These are phyloP conservation scores for Moricandia arvensis DNA, from an alignment of 345 rosid species.

Conservation along the genomic window DNA sequence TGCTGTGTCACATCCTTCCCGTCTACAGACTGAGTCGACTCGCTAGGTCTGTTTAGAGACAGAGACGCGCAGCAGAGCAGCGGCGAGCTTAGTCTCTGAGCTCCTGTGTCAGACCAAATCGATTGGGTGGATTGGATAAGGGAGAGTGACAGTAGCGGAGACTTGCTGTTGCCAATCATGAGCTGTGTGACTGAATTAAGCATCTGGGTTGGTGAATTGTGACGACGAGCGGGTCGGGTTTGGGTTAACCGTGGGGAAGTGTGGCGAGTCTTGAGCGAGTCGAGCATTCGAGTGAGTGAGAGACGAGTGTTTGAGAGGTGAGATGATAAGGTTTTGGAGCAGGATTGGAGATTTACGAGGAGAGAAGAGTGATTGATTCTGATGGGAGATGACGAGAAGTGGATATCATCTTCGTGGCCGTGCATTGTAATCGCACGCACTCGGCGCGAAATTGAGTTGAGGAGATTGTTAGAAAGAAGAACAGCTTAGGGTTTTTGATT, in stretches of 20 bases:
- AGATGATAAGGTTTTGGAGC: conserved; percentile 31
- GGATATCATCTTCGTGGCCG: conserved; percentile 12
- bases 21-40: conserved; percentile 43
- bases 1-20: conserved; percentile 32
- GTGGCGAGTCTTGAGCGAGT: conserved; percentile 23
- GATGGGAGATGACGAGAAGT: conserved; percentile 29
- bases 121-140: conserved; percentile 31
- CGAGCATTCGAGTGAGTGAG: conserved; percentile 14
- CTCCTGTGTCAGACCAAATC: background rate
- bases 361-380: conserved; percentile 17
- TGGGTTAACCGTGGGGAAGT: background rate
- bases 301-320: conserved; percentile 27
- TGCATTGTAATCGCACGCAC: conserved; percentile 26
- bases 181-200: conserved; percentile 35
- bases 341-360: conserved; percentile 37
- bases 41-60: conserved; percentile 40
- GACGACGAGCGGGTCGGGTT: conserved; percentile 9
- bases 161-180: conserved; percentile 15
- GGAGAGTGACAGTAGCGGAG: conserved; percentile 50
- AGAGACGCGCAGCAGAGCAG: conserved; percentile 56
- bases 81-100: conserved; percentile 27
- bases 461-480: conserved; percentile 4
- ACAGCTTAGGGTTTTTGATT: conserved; percentile 16
- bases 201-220: conserved; percentile 26
- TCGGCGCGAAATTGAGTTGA: background rate